phyloP scores from a whole-genome alignment of 2,329 filamentous ascomycete species.

The Aspergillus latus region DNA sequence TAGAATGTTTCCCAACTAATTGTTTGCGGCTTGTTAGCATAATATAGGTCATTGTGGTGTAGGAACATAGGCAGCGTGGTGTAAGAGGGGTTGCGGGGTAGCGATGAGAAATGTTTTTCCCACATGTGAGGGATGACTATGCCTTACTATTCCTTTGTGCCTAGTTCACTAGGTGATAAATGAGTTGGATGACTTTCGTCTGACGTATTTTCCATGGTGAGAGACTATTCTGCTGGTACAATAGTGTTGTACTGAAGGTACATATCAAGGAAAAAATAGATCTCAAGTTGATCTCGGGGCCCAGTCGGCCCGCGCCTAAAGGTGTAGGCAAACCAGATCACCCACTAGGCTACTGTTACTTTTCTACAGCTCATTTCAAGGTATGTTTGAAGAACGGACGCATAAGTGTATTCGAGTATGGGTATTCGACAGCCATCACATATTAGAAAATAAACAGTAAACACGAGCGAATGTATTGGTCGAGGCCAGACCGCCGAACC shows the following conservation, averaged over 20 bases:
- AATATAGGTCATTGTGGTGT: background rate
- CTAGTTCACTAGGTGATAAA: conserved; percentile 75
- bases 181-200: conserved; percentile 54
- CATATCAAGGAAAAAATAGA: background rate
- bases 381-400: background rate
- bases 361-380: background rate
- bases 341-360: too few species aligned
- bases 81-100: conserved; percentile 12
- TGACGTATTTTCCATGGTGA: conserved; percentile 20
- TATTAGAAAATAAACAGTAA: conserved; percentile 17
- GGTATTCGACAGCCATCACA: conserved; percentile 23
- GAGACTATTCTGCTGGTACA: background rate
- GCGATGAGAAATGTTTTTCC: conserved; percentile 13
- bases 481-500: background rate
- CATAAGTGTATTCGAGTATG: conserved; percentile 15
- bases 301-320: conserved; percentile 7
- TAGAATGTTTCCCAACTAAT: conserved; percentile 64
- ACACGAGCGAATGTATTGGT: conserved; percentile 18
- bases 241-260: background rate
- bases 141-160: conserved; percentile 85
- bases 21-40: background rate
- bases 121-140: background rate
- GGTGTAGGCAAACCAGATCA: background rate
- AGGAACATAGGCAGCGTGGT: background rate
- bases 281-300: background rate